Base-by-base conservation (phyloP, 257 asterid species). In the Linderniella brevidens region DNA sequence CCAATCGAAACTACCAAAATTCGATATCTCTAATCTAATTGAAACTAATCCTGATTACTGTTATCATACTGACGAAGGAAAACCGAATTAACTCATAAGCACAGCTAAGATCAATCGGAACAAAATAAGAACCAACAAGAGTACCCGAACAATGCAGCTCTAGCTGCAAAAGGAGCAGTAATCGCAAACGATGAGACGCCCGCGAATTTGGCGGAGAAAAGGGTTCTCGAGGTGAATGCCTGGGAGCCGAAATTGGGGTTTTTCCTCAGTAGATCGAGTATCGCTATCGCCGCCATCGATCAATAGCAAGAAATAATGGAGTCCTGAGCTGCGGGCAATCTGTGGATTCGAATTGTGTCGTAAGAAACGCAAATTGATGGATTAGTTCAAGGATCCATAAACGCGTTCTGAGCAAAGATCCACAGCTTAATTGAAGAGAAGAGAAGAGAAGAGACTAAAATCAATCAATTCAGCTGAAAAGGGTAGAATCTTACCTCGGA, bases 261-360 rank as follows among this genome's bases (percentile, higher is more conserved):
- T 14, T 16, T 50, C 55, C 56, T 51, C 46, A 51, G 46, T 10
- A 51, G 25, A 36, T 51, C 56, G 45, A 51, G 9, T 13, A 37
- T 29, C 18, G 56, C 56, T 0, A 51, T 18, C 6, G 32, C 56
- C 56, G 46, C 56, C 56, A 51, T 51, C 18, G 56, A 4, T 51
- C 54, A 35, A 25, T 25, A 25, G 6, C 32, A 25, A 25, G 4
- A 25, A 25, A n/a, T n/a, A 25, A 25, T 25, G 32, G 32, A 18
- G 58, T 42, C 49, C 41, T 46, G 45, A 39, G 51, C 50, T 53
- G 37, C 15, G 40, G 39, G 4, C 37, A 52, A 68, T 38, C 14
- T 38, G 14, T 52, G 50, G 49, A n/a, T 46, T 52, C 42, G 17
- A 56, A 17, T 8, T n/a, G n/a, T n/a, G n/a, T n/a, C n/a, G n/a